phyloP scores from a whole-genome alignment of 1,284 basidiomycete species.

The Sporisorium graminicola region DNA sequence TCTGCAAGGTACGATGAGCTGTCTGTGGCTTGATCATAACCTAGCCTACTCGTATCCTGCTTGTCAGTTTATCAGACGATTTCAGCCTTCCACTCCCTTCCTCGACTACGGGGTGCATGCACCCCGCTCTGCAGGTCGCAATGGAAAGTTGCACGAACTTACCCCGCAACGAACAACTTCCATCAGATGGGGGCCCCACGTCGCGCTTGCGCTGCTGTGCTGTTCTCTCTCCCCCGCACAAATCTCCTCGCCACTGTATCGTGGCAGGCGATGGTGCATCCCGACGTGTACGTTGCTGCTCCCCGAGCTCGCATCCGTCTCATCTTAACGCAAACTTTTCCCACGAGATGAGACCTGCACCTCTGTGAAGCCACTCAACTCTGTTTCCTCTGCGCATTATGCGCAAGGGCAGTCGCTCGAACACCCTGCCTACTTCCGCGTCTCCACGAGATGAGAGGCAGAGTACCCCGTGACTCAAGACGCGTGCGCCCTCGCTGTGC shows the following conservation, averaged over 20 bases:
- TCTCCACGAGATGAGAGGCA: not conserved
- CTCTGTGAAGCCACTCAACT: not conserved
- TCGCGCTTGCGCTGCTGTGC: no score
- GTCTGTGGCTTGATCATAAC: not conserved
- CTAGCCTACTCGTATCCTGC: not conserved
- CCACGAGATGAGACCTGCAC: slow-evolving; percentile 2
- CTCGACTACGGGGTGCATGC: not conserved
- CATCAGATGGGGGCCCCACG: not conserved
- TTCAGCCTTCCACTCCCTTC: no score
- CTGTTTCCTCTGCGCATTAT: not conserved
- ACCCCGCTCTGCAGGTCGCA: not conserved
- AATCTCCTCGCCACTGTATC: not conserved
- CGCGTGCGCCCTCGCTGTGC: no score
- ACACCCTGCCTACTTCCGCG: not conserved
- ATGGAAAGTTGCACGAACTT: not conserved
- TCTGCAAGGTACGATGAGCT: not conserved
- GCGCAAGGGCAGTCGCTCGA: not conserved
- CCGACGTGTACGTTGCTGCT: not conserved
- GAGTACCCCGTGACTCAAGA: not conserved
- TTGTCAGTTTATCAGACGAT: not conserved
- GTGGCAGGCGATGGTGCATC: not conserved
- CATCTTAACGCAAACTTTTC: not conserved
- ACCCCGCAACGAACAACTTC: not conserved
- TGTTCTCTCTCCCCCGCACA: not conserved
- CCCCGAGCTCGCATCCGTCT: not conserved